Conservation (phyloP, 192 early-diverging fungal genomes). For the Haplosporangium gracile region DNA sequence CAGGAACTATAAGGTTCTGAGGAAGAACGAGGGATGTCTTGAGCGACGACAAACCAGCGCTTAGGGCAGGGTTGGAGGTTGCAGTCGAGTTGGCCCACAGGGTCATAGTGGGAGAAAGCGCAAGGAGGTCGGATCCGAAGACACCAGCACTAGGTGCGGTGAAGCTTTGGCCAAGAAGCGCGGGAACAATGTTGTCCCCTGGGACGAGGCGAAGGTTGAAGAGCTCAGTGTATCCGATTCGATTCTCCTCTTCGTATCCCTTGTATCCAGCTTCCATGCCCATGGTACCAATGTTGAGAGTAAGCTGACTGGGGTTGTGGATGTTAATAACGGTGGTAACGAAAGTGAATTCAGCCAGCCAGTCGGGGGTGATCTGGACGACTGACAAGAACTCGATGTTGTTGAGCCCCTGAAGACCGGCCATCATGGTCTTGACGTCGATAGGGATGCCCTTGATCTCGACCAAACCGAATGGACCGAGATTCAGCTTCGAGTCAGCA, state of each 20-base stretch:
- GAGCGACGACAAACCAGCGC: neutral
- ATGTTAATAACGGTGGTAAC: slow-evolving; percentile 11
- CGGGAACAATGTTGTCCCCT: slow-evolving; percentile 13
- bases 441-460: slow-evolving; percentile 52
- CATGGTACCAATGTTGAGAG: slow-evolving; percentile 28
- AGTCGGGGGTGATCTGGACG: neutral
- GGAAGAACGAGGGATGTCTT: neutral
- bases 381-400: slow-evolving; percentile 1
- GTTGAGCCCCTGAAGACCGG: slow-evolving; percentile 41
- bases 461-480: slow-evolving; percentile 56
- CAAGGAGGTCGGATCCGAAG: neutral
- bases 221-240: neutral
- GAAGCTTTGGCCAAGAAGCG: neutral
- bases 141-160: no score
- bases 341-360: neutral
- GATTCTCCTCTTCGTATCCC: neutral
- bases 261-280: slow-evolving; percentile 4
- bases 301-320: slow-evolving; percentile 49
- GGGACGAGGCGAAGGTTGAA: slow-evolving; percentile 13
- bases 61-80: slow-evolving; percentile 18
- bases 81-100: neutral
- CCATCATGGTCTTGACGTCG: slow-evolving; percentile 49
- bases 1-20: neutral
- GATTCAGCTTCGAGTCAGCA: slow-evolving; percentile 53
- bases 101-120: neutral